phyloP scores from a whole-genome alignment of 345 rosid genomes.

The Xanthoceras sorbifolium region DNA sequence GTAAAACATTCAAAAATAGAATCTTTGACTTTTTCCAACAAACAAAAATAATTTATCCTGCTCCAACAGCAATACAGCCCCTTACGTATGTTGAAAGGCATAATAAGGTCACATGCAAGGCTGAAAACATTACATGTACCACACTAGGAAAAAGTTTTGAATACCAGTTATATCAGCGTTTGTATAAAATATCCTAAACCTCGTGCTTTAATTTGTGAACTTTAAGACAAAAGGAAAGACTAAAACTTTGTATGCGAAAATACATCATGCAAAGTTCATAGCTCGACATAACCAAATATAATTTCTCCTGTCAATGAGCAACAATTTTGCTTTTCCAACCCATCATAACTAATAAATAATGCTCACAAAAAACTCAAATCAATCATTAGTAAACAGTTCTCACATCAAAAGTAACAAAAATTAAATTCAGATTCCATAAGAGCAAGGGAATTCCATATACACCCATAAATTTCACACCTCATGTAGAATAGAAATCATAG shows the following conservation, averaged over 20 bases:
- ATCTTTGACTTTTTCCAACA: too few relatives aligned
- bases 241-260: background rate
- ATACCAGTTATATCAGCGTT: background rate
- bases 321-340: background rate
- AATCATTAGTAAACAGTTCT: background rate
- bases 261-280: background rate
- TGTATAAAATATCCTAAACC: background rate
- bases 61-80: background rate
- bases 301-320: background rate
- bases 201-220: background rate
- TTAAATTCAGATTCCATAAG: conserved; percentile 11
- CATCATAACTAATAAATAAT: conserved; percentile 3
- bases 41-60: background rate
- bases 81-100: background rate
- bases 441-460: conserved; percentile 22
- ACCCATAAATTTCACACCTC: conserved; percentile 52
- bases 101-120: background rate
- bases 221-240: background rate
- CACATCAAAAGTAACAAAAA: conserved; percentile 5
- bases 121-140: background rate
- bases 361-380: background rate
- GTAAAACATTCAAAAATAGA: too few relatives aligned
- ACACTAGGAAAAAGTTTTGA: background rate
- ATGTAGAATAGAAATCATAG: conserved; percentile 91
- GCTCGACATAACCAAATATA: background rate